These are phyloP conservation scores for Russula lepida DNA, from an alignment of 768 basidiomycete genomes.

Conservation along the genomic window DNA sequence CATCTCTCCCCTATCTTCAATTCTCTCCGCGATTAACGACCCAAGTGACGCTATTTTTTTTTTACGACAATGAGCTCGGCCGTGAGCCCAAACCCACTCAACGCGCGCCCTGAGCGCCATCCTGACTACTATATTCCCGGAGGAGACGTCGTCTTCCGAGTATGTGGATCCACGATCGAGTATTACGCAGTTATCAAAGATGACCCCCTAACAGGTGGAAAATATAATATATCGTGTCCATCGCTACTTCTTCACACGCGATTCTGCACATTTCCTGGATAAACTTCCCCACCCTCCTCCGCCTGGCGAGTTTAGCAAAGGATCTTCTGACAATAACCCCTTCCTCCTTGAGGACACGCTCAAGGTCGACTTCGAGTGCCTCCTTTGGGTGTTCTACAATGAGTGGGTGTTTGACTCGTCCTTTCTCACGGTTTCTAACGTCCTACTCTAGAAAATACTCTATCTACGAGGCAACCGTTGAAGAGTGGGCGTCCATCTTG, in stretches of 20 bases:
- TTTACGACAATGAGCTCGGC: conserved; percentile 19
- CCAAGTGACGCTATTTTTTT: conserved; percentile 2
- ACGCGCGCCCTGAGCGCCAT: conserved; percentile 25
- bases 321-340: conserved; percentile 27
- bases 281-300: conserved; percentile 24
- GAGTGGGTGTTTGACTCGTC: conserved; percentile 21
- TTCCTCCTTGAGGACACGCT: conserved; percentile 25
- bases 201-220: conserved; percentile 13
- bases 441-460: conserved; percentile 41
- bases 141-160: conserved; percentile 39
- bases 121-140: conserved; percentile 43
- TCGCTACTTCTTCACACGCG: conserved; percentile 28
- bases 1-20: neutral
- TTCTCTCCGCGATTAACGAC: conserved; percentile 10
- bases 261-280: conserved; percentile 27
- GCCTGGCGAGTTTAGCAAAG: conserved; percentile 25
- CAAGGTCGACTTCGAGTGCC: conserved; percentile 26
- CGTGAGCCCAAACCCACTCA: conserved; percentile 3
- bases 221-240: conserved; percentile 15
- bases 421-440: neutral
- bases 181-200: neutral
- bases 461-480: conserved; percentile 40
- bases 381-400: conserved; percentile 30
- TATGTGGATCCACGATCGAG: conserved; percentile 17
- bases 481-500: conserved; percentile 50